Evolutionary conservation across 768 basidiomycete genomes (phyloP), one percentile per base, ranked within the genome.

Genomic region (Collybiopsis confluens): DNA sequence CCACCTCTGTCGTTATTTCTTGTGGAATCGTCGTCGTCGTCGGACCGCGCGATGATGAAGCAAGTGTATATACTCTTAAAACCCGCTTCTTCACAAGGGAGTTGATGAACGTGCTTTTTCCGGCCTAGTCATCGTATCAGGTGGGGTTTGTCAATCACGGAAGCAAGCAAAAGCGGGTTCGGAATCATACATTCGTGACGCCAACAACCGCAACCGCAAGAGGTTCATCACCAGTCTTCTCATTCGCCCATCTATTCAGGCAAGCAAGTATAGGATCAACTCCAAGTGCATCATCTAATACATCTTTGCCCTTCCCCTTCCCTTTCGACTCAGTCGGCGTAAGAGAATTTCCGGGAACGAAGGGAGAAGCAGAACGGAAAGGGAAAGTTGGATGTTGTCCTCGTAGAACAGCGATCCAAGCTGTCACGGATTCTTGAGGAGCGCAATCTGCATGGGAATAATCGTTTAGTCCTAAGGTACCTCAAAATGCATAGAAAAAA

Each of bases 31-130:
- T 73, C 21, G 86, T 91, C 20, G 93, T 96, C 1, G 88, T 88
- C 8, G 86, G 86, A 23, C 80, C 79, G 30, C 76, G 76, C 28
- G 76, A 76, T 21, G 78, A 76, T 33, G 70, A 70, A 21, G 75
- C 64, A 36, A 77, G 65, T n/a, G 80, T 67, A 64, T 89, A 92
- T 7, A 88, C 72, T 7, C 82, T 75, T 18, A 89, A 65, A 8
- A 70, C 70, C 11, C 73, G 61, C 50, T 73, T 79, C 45, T 73
- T 72, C 16, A 82, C 63, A 26, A 97, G 73, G 2, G 92, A 88
- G 68, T 97, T 94, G 60, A 96, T 74, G 42, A 96, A 73, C 0
- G 90, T 78, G 45, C 89, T 90, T 73, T 97, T 96, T 13, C 94
- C 94, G 11, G 78, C 75, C 89, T 92, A n/a, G n/a, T n/a, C n/a